Base-by-base conservation (phyloP, 176 grass and related monocot species). In the Melocanna baccifera region DNA sequence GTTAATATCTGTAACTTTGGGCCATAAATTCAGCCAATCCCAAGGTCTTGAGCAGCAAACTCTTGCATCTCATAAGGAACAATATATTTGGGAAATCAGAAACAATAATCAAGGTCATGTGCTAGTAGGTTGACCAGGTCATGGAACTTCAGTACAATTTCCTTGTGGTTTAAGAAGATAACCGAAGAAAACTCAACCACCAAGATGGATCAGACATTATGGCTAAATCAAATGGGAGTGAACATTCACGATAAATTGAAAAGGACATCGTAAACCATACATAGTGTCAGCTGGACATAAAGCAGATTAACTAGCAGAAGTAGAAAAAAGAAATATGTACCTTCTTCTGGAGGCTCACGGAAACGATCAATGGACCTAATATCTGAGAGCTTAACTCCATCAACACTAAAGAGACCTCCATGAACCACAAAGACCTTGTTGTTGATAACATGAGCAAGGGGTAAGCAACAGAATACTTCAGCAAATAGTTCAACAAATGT, bases 331-430 rank as follows among this genome's bases (percentile, higher is more conserved):
- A 25, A 13, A 12, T 28, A 32, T 59, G 36, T 90, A 98, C 96
- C 96, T 98, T 98, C 96, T 80, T 98, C 96, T 83, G 96, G 91
- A 75, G 96, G 96, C 66, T 95, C 96, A 61, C 93, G 53, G 41
- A 98, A 98, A 69, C 96, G 96, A 56, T 98, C 91, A 83, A 98
- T 92, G 73, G 96, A 62, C 61, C 84, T 90, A 75, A 98, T 95
- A 59, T 98, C 93, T 25, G 91, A 94, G 14, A 98, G 88, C 73
- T 95, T 98, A 36, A 98, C 96, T 76, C 93, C 96, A 76, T 98
- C 96, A 69, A 94, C 86, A 84, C 96, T 95, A 80, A 98, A 98
- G 12, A 98, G 88, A 18, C 96, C 93, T 79, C 96, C 96, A 66
- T 98, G 96, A 61, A 92, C 93, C 69, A 98, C 85, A 61, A 95